These are phyloP conservation scores for Suhomyces sp. DNA, from an alignment of 805 yeast species.

Conservation along the genomic window DNA sequence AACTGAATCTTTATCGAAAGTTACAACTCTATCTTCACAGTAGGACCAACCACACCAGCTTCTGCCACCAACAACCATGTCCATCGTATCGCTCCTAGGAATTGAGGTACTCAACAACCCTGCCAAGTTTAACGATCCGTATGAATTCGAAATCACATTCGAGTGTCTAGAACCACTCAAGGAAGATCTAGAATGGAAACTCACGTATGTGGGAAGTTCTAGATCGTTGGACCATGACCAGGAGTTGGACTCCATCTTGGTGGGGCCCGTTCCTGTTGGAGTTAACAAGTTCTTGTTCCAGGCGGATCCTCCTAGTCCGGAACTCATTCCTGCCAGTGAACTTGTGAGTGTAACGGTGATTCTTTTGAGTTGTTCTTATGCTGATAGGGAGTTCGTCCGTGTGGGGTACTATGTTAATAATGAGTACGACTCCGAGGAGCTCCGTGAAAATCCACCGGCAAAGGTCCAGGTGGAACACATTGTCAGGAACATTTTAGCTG, in stretches of 20 bases:
- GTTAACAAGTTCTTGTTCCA: constrained; percentile 87
- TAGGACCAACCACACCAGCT: too few relatives aligned
- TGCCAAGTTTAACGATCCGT: constrained; percentile 88
- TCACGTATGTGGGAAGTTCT: constrained; percentile 95
- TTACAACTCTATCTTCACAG: too few relatives aligned
- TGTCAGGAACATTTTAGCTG: constrained; percentile 91
- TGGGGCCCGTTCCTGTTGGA: constrained; percentile 98
- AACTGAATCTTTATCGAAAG: too few relatives aligned
- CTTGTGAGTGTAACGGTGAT: constrained; percentile 94
- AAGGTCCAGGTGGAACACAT: constrained; percentile 93
- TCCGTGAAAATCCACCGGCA: constrained; percentile 89
- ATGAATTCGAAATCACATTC: constrained; percentile 95
- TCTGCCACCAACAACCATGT: constrained; percentile 53
- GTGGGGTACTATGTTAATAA: constrained; percentile 98
- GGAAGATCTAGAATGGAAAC: constrained; percentile 95
- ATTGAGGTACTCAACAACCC: constrained; percentile 93
- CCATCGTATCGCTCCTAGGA: constrained; percentile 88
- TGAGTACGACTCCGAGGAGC: constrained; percentile 91
- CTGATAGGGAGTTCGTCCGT: constrained; percentile 90
- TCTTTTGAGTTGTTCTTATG: constrained; percentile 86
- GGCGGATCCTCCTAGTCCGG: constrained; percentile 97
- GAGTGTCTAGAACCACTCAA: constrained; percentile 92
- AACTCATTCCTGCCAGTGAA: constrained; percentile 92
- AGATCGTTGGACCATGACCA: constrained; percentile 95
- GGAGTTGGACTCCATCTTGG: constrained; percentile 92